Conservation (phyloP, 768 basidiomycete genomes). For the Agaricus bisporus region DNA sequence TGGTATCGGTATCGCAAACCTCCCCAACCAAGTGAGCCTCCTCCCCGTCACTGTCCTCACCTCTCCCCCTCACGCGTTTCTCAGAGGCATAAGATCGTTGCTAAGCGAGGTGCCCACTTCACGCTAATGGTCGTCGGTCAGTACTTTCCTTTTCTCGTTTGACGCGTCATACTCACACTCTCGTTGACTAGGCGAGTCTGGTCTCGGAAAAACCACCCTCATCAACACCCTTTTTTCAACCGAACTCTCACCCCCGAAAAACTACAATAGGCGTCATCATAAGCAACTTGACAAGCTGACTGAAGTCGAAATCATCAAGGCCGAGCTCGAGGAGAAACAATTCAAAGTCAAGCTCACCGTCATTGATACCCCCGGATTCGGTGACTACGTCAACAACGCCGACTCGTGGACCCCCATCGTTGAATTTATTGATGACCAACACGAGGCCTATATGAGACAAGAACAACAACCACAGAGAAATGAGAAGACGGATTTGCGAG, state of each 20-base stretch:
- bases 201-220: slow-evolving; percentile 93
- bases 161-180: neutral
- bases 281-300: slow-evolving; percentile 99
- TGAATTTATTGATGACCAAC: slow-evolving; percentile 96
- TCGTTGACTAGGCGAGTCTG: slow-evolving; percentile 76
- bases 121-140: slow-evolving; percentile 98
- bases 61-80: slow-evolving; percentile 21
- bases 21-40: slow-evolving; percentile 87
- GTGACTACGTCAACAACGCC: slow-evolving; percentile 99
- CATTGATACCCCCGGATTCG: slow-evolving; percentile 98
- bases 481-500: slow-evolving; percentile 92
- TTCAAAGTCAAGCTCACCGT: slow-evolving; percentile 99
- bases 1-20: slow-evolving; percentile 92
- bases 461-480: slow-evolving; percentile 96
- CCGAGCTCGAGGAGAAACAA: slow-evolving; percentile 96
- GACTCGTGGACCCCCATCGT: slow-evolving; percentile 98
- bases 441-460: slow-evolving; percentile 94
- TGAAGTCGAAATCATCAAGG: slow-evolving; percentile 98
- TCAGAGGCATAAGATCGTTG: slow-evolving; percentile 98
- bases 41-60: neutral
- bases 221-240: slow-evolving; percentile 99
- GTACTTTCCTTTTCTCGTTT: slow-evolving; percentile 18
- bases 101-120: slow-evolving; percentile 95
- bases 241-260: slow-evolving; percentile 87
- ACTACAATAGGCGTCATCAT: slow-evolving; percentile 81